Conservation (phyloP, 805 yeast genomes). For the Blastobotrys chiropterorum region DNA sequence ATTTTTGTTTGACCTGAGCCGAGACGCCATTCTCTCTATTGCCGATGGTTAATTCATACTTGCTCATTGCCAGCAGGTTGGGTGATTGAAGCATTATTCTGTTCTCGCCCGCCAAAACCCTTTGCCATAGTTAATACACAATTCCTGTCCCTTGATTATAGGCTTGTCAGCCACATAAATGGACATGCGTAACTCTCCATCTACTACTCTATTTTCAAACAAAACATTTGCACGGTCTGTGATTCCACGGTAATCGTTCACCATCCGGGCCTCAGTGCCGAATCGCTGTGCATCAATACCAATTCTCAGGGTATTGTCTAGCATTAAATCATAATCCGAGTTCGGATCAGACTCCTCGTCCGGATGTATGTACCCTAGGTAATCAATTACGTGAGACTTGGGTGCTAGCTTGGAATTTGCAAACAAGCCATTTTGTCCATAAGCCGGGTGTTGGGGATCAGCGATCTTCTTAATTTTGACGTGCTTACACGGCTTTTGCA, state of each 20-base stretch:
- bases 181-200: conserved; percentile 19
- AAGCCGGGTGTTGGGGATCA: conserved; percentile 19
- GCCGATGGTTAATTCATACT: too few relatives aligned
- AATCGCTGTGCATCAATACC: conserved; percentile 18
- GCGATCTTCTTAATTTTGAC: conserved; percentile 17
- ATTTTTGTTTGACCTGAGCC: too few relatives aligned
- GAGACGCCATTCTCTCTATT: too few relatives aligned
- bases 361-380: conserved; percentile 20
- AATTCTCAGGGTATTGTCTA: conserved; percentile 14
- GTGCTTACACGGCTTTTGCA: conserved; percentile 6
- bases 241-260: conserved; percentile 22
- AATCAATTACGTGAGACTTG: conserved; percentile 17
- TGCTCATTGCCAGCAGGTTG: too few relatives aligned
- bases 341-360: conserved; percentile 13
- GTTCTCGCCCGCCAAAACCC: conserved; percentile 20
- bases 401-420: conserved; percentile 17
- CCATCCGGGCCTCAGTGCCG: conserved; percentile 22
- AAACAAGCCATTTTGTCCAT: conserved; percentile 21
- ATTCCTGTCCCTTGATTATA: conserved; percentile 17
- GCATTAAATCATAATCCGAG: conserved; percentile 19
- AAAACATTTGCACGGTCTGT: conserved; percentile 15
- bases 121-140: conserved; percentile 22
- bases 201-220: too few relatives aligned
- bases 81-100: too few relatives aligned
- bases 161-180: conserved; percentile 16